Percentiles rank a stretch among this genome's conserved stretches.
Evolutionary conservation across 352 stramenopile genomes (phyloP).

Genomic region (Phytophthora pseudosyringae): DNA sequence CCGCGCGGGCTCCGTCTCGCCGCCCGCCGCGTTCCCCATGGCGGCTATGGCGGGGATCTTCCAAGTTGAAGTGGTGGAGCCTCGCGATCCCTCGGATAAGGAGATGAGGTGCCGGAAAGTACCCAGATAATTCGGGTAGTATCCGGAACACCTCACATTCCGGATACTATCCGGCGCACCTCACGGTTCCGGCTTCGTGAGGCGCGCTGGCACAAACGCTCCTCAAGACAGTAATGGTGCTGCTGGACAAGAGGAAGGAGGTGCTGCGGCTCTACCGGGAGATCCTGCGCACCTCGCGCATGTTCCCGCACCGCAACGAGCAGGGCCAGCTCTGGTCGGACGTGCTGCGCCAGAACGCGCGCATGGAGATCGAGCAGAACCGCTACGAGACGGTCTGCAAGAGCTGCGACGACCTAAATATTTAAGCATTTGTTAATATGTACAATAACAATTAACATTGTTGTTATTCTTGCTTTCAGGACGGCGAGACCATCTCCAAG

Average conservation of each 20-base stretch:
- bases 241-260: constrained; percentile 73
- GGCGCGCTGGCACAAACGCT: too few relatives aligned
- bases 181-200: too few relatives aligned
- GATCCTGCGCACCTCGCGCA: constrained; percentile 76
- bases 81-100: too few relatives aligned
- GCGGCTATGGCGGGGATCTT: constrained; percentile 19
- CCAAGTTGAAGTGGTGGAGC: constrained; percentile 28
- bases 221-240: too few relatives aligned
- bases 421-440: too few relatives aligned
- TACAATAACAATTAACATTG: constrained; percentile 27
- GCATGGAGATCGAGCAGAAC: constrained; percentile 83
- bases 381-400: constrained; percentile 69
- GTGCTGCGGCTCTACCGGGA: constrained; percentile 84
- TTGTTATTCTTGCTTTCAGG: constrained; percentile 38
- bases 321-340: constrained; percentile 69
- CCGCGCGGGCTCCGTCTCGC: constrained; percentile 38
- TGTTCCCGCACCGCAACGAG: constrained; percentile 82
- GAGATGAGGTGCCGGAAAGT: too few relatives aligned
- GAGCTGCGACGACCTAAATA: too few relatives aligned
- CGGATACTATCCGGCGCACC: too few relatives aligned
- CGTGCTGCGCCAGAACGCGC: constrained; percentile 75
- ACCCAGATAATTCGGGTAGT: too few relatives aligned
- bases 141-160: too few relatives aligned
- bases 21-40: constrained; percentile 63
- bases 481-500: constrained; percentile 79